phyloP scores from a whole-genome alignment of 495 filamentous ascomycete genomes.

The Neurospora sp. region DNA sequence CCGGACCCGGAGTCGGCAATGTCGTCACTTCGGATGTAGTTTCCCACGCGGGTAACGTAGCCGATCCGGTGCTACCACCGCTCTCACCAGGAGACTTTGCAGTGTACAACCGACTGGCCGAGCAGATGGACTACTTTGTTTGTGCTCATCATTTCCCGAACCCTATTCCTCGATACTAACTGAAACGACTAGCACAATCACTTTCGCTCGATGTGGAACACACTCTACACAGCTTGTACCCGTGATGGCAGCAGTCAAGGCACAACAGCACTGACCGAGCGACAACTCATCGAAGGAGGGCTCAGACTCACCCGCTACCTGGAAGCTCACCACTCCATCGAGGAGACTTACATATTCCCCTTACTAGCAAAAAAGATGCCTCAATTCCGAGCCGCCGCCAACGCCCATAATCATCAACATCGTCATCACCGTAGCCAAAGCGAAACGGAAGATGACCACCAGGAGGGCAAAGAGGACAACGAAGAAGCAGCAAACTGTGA shows the following conservation, averaged over 20 bases:
- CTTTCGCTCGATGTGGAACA: slow-evolving; percentile 65
- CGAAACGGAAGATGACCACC: background rate
- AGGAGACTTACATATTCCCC: slow-evolving; percentile 78
- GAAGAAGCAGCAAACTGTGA: slow-evolving; percentile 26
- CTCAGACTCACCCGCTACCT: slow-evolving; percentile 59
- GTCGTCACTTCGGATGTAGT: background rate
- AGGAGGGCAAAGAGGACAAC: background rate
- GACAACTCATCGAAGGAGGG: slow-evolving; percentile 50
- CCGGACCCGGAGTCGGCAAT: background rate
- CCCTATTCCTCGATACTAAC: slow-evolving; percentile 6
- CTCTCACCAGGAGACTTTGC: slow-evolving; percentile 18
- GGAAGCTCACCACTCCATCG: slow-evolving; percentile 70
- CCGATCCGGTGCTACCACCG: slow-evolving; percentile 13
- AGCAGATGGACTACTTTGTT: slow-evolving; percentile 70
- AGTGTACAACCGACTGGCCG: slow-evolving; percentile 61
- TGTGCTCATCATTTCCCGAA: slow-evolving; percentile 9
- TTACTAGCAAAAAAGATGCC: slow-evolving; percentile 71
- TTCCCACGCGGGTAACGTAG: background rate
- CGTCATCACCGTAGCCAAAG: background rate
- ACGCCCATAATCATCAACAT: background rate
- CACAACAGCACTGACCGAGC: slow-evolving; percentile 37
- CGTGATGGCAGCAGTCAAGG: slow-evolving; percentile 32
- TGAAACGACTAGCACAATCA: slow-evolving; percentile 51
- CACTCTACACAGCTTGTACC: slow-evolving; percentile 51
- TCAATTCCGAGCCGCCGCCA: slow-evolving; percentile 43